Conservation (phyloP, 306 rosid species). For the Senna siamea region DNA sequence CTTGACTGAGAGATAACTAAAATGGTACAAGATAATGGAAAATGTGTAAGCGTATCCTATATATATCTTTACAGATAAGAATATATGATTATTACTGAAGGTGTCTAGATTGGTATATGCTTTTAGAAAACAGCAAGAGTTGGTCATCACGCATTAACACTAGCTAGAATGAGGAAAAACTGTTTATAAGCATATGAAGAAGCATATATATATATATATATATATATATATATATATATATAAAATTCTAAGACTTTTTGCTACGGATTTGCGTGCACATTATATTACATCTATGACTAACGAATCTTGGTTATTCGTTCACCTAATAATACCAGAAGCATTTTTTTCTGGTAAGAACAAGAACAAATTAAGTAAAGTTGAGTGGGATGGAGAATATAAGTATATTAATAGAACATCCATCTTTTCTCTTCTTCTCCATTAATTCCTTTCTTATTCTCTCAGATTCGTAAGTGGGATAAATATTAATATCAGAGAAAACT, state of each 20-base stretch:
- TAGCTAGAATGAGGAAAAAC: not conserved
- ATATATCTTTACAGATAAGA: slow-evolving; percentile 1
- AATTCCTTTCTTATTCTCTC: not conserved
- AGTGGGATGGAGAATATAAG: not conserved
- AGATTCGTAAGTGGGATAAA: too few species aligned
- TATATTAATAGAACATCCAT: not conserved
- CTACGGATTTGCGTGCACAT: slow-evolving; percentile 24
- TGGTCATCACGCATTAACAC: slow-evolving; percentile 5
- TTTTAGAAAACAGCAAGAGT: too few species aligned
- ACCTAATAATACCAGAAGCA: slow-evolving; percentile 10
- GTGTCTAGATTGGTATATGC: too few species aligned
- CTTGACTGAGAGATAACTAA: not conserved
- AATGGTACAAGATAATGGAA: slow-evolving; percentile 21
- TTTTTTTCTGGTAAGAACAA: slow-evolving; percentile 13
- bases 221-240: too few species aligned
- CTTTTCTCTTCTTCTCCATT: not conserved
- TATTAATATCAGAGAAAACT: too few species aligned
- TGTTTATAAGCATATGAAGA: not conserved
- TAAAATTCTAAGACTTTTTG: not conserved
- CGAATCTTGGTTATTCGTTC: slow-evolving; percentile 26
- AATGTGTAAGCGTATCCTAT: not conserved
- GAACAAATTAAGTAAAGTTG: slow-evolving; percentile 9
- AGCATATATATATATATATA: too few species aligned
- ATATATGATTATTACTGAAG: not conserved
- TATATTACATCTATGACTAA: not conserved